Conservation (phyloP, 495 filamentous ascomycete species). For the Lophiostoma macrostomum region DNA sequence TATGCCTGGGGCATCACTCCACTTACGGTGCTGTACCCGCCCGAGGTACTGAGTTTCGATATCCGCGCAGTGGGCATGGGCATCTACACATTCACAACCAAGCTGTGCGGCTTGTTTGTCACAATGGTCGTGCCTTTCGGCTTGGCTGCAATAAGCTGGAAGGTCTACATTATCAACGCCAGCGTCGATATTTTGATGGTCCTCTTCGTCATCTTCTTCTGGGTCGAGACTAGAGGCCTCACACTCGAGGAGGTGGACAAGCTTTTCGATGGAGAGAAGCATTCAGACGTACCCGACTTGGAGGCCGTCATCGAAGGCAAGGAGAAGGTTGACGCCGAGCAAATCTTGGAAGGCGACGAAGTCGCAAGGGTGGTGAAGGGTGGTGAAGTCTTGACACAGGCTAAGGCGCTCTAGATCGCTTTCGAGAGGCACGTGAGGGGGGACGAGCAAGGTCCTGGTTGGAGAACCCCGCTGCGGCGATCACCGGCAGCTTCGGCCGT, state of each 20-base stretch:
- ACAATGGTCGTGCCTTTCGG: constrained; percentile 19
- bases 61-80: constrained; percentile 14
- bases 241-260: constrained; percentile 15
- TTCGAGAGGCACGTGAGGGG: no score
- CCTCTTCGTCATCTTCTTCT: constrained; percentile 2
- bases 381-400: no score
- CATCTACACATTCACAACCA: constrained; percentile 17
- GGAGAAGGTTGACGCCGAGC: background rate
- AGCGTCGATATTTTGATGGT: constrained; percentile 11
- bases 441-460: no score
- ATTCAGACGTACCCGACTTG: constrained; percentile 8
- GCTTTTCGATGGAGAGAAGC: constrained; percentile 13
- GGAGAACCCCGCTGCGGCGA: no score
- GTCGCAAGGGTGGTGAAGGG: background rate
- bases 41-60: constrained; percentile 13
- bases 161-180: constrained; percentile 21
- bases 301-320: constrained; percentile 4
- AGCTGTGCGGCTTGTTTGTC: constrained; percentile 7
- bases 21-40: constrained; percentile 11
- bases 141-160: constrained; percentile 11
- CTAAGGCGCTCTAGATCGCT: no score
- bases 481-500: no score
- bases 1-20: constrained; percentile 19
- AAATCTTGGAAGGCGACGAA: no score
- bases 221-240: constrained; percentile 13